Evolutionary conservation across 2,329 filamentous ascomycete genomes (phyloP).

Genomic region (Fusarium sp.): DNA sequence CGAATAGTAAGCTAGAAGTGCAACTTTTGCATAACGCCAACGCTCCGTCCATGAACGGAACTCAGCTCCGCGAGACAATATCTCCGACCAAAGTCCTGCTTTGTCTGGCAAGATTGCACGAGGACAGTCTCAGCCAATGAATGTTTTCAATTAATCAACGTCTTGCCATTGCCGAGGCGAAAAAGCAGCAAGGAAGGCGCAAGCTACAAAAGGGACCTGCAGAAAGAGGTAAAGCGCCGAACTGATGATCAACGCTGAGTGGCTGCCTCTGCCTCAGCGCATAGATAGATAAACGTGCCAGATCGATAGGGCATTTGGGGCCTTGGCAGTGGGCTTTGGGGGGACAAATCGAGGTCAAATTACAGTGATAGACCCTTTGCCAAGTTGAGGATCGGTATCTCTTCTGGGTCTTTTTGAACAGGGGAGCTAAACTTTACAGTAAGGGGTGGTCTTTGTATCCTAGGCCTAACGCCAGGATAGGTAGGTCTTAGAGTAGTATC

Average conservation of each 20-base stretch:
- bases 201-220: conserved; percentile 41
- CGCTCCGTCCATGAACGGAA: conserved; percentile 2
- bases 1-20: conserved; percentile 17
- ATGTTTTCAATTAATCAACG: conserved; percentile 3
- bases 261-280: conserved; percentile 33
- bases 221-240: conserved; percentile 42
- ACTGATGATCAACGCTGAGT: conserved; percentile 18
- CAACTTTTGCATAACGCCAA: background rate
- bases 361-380: conserved; percentile 21
- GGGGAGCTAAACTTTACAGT: background rate
- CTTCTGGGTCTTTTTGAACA: conserved; percentile 27
- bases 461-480: conserved; percentile 12
- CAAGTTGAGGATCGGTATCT: conserved; percentile 31
- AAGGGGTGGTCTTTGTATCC: background rate
- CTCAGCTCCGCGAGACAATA: conserved; percentile 17
- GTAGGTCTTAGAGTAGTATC: conserved; percentile 4
- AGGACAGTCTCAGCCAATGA: conserved; percentile 22
- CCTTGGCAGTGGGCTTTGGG: conserved; percentile 23
- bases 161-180: conserved; percentile 22
- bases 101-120: conserved; percentile 29
- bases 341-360: background rate
- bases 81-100: conserved; percentile 13
- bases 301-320: conserved; percentile 42
- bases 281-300: conserved; percentile 46
- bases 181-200: conserved; percentile 24